Evolutionary conservation across 1,284 basidiomycete species (phyloP).

Genomic region (Pseudozyma hubeiensis): DNA sequence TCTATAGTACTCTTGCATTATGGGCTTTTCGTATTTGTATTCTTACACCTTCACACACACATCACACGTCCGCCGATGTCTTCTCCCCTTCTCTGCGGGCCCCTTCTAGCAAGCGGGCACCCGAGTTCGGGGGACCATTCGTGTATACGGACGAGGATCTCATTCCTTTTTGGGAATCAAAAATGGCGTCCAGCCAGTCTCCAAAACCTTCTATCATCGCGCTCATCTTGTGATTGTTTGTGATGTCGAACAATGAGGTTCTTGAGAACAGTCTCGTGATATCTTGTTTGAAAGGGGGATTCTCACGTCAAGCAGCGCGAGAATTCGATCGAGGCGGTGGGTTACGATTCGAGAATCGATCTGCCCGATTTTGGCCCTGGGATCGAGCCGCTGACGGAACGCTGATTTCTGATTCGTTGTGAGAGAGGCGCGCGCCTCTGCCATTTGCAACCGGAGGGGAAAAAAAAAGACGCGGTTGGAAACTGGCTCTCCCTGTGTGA

Average conservation of each 20-base stretch:
- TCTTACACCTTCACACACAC: slow-evolving; percentile 10
- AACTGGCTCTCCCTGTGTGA: background rate
- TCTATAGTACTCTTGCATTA: slow-evolving; percentile 28
- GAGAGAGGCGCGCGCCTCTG: background rate
- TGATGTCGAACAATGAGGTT: too few relatives aligned
- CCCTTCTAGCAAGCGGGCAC: slow-evolving; percentile 9
- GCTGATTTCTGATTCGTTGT: slow-evolving; percentile 20
- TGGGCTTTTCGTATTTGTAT: slow-evolving; percentile 41
- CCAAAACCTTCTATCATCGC: background rate
- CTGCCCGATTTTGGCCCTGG: background rate
- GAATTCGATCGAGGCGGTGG: background rate
- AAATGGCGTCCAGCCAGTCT: slow-evolving; percentile 24
- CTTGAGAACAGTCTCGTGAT: too few relatives aligned
- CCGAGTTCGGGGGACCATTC: slow-evolving; percentile 42
- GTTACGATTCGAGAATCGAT: background rate
- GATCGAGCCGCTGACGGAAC: slow-evolving; percentile 28
- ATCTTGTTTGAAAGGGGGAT: background rate
- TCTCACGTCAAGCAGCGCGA: background rate
- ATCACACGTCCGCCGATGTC: slow-evolving; percentile 49
- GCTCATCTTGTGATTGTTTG: slow-evolving; percentile 1
- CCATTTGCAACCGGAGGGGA: too few relatives aligned
- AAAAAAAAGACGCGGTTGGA: background rate
- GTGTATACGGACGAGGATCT: slow-evolving; percentile 40
- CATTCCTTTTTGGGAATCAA: slow-evolving; percentile 15
- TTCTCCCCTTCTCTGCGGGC: slow-evolving; percentile 31